Evolutionary conservation across 768 basidiomycete species (phyloP), one percentile per base, ranked within the genome.

Genomic region (Kwoniella dendrophila): DNA sequence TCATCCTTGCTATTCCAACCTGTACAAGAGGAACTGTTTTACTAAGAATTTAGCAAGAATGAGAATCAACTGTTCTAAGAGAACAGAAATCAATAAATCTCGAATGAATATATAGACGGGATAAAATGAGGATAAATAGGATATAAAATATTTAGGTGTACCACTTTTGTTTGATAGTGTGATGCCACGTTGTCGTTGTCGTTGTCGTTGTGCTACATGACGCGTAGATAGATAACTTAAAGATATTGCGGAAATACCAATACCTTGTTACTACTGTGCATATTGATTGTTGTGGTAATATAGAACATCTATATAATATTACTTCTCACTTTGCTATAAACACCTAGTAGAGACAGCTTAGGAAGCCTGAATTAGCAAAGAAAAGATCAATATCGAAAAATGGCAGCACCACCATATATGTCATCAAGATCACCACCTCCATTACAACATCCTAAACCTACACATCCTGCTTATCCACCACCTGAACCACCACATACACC

Each of bases 391-490:
- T 27, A 30, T 12, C 4, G 24, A 56, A 68, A 7, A 36, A 71
- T 68, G 70, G 58, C 70, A 11, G 47, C 49, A 16, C 67, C 66
- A 34, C 76, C 74, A 2, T 76, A 75, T 64, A 71, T 72, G 49
- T 69, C 60, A 8, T 74, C 75, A 7, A 59, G 76, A 27, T 79
- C 77, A 1, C 77, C 77, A n/a, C 77, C 77, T 5, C 77, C 77
- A 4, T 66, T 79, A 1, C 73, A 77, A 57, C 77, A 79, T 48
- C 77, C 77, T 12, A 77, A 77, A 53, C 77, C 77, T 1, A 77
- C 77, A 1, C 77, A 79, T 66, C 74, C 74, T 26, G 74, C 77
- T 14, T 72, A 77, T 44, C 77, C 75, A 40, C 77, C 77, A 24
- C 77, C 77, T 3, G 77, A 79, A 66, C 76, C 71, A 22, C 75